These are phyloP conservation scores for Solanum hybrid DNA, from an alignment of 305 asterid genomes.

Conservation along the genomic window DNA sequence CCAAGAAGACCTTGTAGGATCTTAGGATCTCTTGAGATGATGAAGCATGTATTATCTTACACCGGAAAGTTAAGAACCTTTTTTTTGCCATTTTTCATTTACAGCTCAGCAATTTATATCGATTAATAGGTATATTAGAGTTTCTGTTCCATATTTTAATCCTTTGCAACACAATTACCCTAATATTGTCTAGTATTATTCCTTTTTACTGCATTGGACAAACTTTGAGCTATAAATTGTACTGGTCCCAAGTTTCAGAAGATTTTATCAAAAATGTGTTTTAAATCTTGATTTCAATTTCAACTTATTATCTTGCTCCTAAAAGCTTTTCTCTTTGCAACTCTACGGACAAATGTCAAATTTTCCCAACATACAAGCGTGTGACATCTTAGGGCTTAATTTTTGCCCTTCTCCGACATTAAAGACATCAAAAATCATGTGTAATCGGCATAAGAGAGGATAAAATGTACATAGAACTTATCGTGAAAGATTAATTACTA, in stretches of 20 bases:
- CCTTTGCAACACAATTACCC: background rate
- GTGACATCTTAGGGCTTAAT: background rate
- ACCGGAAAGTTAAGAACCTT: background rate
- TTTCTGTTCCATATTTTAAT: background rate
- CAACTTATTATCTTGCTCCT: background rate
- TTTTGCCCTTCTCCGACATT: background rate
- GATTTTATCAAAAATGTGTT: background rate
- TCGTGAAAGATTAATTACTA: background rate
- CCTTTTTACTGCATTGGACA: background rate
- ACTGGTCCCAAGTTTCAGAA: background rate
- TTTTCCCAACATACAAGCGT: background rate
- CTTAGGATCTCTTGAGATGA: slow-evolving; percentile 4
- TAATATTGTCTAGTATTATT: background rate
- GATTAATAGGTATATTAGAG: background rate
- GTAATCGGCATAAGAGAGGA: background rate
- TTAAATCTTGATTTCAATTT: background rate
- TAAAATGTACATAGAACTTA: background rate
- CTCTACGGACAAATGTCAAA: background rate
- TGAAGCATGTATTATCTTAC: slow-evolving; percentile 3
- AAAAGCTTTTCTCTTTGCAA: background rate
- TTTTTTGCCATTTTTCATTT: background rate
- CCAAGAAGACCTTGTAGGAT: background rate
- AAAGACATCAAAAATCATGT: background rate
- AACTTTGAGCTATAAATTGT: background rate
- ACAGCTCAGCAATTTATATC: slow-evolving; percentile 1